Base-by-base conservation (phyloP, 2,329 filamentous ascomycete species). In the Neonectria magnoliae region DNA sequence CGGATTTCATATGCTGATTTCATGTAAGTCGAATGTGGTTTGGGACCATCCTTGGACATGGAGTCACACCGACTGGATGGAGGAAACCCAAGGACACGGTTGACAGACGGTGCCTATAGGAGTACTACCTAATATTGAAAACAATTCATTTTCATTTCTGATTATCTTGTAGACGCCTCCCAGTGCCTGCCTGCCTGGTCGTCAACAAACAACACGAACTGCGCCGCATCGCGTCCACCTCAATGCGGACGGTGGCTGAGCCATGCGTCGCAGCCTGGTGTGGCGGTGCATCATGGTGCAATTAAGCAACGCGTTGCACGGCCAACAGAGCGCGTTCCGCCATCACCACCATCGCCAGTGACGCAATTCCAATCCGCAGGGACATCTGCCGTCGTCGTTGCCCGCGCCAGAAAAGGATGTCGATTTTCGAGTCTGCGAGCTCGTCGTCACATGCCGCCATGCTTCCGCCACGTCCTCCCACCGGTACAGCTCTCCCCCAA, bases 211-310 rank as follows among this genome's bases (percentile, higher is more conserved):
- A 38, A n/a, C 36, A n/a, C 6, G 14, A 16, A n/a, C 14, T 38
- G 36, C 36, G 36, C 36, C 36, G 36, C 36, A 38, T 38, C 36
- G 36, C 36, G 31, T 33, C 9, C 36, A 16, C 4, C 36, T 38
- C 22, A 55, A 54, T 54, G 50, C 11, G 57, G 57, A 56, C 61
- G 56, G 55, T 42, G 38, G 38, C 38, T 42, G 8, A 20, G 38
- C 9, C 3, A 2, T n/a, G n/a, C n/a, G 6, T 18, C 38, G 38
- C 44, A 54, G 36, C 36, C 27, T 44, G 22, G 16, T 64, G 61
- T 64, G 61, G 61, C 61, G 55, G 61, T 64, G 61, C 20, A 22
- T 42, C 44, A 44, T 64, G 56, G 56, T 64, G 61, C 55, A 63
- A 63, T 63, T 45, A 63, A 53, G 38, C 41, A 58, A 31, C 61